Evolutionary conservation across 257 asterid species (phyloP), one percentile per base, ranked within the genome.

Genomic region (Ilex aquifolium): DNA sequence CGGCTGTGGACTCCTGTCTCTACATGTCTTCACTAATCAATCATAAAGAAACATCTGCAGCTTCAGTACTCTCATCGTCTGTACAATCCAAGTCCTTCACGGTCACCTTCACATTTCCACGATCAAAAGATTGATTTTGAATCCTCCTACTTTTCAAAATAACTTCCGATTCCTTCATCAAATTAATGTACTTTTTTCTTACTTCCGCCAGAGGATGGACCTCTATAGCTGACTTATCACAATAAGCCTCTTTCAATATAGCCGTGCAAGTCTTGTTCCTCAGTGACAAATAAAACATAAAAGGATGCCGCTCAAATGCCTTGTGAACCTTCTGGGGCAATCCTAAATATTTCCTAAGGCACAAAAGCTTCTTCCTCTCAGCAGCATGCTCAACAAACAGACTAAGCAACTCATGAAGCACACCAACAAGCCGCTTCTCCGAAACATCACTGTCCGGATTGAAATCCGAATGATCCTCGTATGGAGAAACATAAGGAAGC

Each of bases 301-400:
- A 76, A 21, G 98, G 95, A 64, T 88, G 89, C 82, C 95, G 86
- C 82, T 83, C 95, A 12, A 91, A 91, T 3, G 96, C 95, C 81
- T 77, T 86, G 78, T 91, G 95, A 67, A 86, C 79, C 73, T 86
- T 88, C 73, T 91, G 98, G 0, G 98, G 98, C 73, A 91, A 74
- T 5, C 95, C 94, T 64, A 91, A 74, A 63, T 70, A 69, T 61
- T 84, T 85, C 76, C 83, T 83, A 75, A 86, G 76, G 61, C 83
- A 78, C 69, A 88, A 72, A n/a, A 91, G 55, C 27, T 63, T 72
- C 73, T 82, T 91, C 73, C 98, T 86, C 68, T 85, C 92, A 0
- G 85, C 87, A 69, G 96, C 75, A 81, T 88, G 95, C 61, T 88
- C 95, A 6, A 88, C 98, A 66, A 91, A 91, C 60, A 91, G 80